These are phyloP conservation scores for Rhamnella rubrinervis DNA, from an alignment of 331 rosid species.

Conservation along the genomic window DNA sequence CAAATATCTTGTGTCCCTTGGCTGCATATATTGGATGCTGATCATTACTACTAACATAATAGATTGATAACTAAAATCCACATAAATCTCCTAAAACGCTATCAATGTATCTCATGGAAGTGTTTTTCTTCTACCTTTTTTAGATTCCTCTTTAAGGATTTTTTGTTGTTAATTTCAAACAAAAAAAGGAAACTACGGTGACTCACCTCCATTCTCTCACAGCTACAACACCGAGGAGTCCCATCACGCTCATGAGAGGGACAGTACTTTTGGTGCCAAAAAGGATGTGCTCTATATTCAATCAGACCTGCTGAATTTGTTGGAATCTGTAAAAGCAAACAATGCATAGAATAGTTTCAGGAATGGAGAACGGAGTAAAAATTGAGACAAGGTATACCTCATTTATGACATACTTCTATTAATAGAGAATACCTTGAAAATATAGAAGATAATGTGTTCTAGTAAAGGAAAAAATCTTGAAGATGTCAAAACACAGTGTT, in stretches of 20 bases:
- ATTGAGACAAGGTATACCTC: neutral
- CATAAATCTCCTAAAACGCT: neutral
- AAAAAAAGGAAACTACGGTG: neutral
- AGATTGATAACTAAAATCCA: neutral
- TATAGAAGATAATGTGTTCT: too few species aligned
- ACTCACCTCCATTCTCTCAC: constrained; percentile 92
- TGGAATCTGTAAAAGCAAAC: constrained; percentile 57
- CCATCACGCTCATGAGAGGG: constrained; percentile 84
- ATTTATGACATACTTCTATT: neutral
- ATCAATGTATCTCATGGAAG: neutral
- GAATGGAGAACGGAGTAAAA: neutral
- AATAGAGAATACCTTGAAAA: too few species aligned
- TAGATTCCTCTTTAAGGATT: too few species aligned
- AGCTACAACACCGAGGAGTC: constrained; percentile 84
- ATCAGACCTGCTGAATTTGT: constrained; percentile 57
- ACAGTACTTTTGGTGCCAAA: constrained; percentile 80
- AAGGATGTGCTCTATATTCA: constrained; percentile 77
- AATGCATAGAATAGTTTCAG: constrained; percentile 8
- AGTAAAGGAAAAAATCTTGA: too few species aligned
- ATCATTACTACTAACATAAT: neutral
- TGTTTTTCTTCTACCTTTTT: too few species aligned
- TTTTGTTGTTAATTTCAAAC: too few species aligned
- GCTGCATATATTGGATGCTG: constrained; percentile 40
- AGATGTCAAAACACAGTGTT: too few species aligned
- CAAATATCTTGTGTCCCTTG: constrained; percentile 61